phyloP scores from a whole-genome alignment of 805 yeast genomes.

The Cyberlindnera sargentensis region DNA sequence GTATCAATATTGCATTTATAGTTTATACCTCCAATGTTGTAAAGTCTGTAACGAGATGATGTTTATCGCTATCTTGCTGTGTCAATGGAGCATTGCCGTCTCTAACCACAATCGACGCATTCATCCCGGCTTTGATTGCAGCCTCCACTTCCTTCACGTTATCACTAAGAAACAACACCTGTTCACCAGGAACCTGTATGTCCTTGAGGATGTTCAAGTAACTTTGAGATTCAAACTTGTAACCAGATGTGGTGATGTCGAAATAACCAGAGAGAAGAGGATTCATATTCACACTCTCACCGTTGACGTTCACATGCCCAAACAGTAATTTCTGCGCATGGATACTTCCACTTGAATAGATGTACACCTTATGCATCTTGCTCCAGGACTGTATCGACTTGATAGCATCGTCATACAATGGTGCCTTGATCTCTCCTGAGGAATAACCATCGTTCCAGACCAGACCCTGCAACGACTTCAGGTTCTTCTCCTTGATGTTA shows the following conservation, averaged over 20 bases:
- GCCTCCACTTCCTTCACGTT: slow-evolving; percentile 73
- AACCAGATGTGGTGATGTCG: slow-evolving; percentile 82
- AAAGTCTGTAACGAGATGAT: slow-evolving; percentile 26
- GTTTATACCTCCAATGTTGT: slow-evolving; percentile 3
- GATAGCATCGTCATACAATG: slow-evolving; percentile 69
- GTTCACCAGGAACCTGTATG: slow-evolving; percentile 27
- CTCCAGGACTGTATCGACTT: slow-evolving; percentile 41
- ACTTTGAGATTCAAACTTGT: slow-evolving; percentile 49
- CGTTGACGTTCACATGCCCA: slow-evolving; percentile 44
- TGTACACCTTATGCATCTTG: slow-evolving; percentile 37
- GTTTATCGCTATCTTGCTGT: slow-evolving; percentile 26
- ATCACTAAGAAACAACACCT: slow-evolving; percentile 70
- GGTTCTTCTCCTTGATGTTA: slow-evolving; percentile 71
- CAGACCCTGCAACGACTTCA: slow-evolving; percentile 76
- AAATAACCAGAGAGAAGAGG: slow-evolving; percentile 56
- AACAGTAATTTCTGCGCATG: slow-evolving; percentile 81
- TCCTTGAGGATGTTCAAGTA: slow-evolving; percentile 47
- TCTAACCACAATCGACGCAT: slow-evolving; percentile 51
- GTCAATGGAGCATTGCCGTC: slow-evolving; percentile 64
- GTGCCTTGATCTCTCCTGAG: slow-evolving; percentile 70
- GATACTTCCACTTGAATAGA: slow-evolving; percentile 87
- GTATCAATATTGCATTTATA: background rate
- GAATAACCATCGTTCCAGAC: slow-evolving; percentile 80
- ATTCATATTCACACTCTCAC: slow-evolving; percentile 43
- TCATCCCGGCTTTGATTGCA: slow-evolving; percentile 59